Conservation (phyloP, 2,329 filamentous ascomycete genomes). For the Paracorniculantispora psalliotae region DNA sequence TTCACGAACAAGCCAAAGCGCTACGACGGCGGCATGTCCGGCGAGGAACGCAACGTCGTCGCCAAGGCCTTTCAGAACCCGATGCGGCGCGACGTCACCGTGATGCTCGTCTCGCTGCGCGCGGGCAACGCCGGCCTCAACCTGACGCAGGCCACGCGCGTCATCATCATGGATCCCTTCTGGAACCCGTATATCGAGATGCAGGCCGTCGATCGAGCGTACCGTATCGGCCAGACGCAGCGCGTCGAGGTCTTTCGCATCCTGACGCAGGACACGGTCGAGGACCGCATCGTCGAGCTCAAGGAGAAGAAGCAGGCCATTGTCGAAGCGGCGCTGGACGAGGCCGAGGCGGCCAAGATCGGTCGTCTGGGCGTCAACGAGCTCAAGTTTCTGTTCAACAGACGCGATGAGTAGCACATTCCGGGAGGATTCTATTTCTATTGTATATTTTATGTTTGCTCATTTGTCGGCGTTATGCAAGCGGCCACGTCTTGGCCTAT, state of each 20-base stretch:
- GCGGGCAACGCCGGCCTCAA: slow-evolving; percentile 85
- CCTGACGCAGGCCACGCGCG: slow-evolving; percentile 73
- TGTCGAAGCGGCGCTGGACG: slow-evolving; percentile 75
- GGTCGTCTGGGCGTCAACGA: slow-evolving; percentile 62
- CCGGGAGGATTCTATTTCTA: no score
- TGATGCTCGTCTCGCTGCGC: slow-evolving; percentile 76
- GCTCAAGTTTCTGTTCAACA: slow-evolving; percentile 62
- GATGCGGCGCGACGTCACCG: slow-evolving; percentile 49
- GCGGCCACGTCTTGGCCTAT: neutral
- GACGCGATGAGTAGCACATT: neutral
- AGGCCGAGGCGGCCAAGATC: slow-evolving; percentile 62
- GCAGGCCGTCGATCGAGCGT: slow-evolving; percentile 84
- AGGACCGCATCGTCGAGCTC: slow-evolving; percentile 76
- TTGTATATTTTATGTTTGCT: no score
- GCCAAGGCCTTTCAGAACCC: slow-evolving; percentile 63
- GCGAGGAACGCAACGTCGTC: slow-evolving; percentile 61
- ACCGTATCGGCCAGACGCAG: slow-evolving; percentile 76
- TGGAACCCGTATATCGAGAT: slow-evolving; percentile 94
- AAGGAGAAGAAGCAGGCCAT: slow-evolving; percentile 74
- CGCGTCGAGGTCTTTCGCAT: slow-evolving; percentile 77
- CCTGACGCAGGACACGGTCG: slow-evolving; percentile 71
- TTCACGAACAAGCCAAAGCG: slow-evolving; percentile 59
- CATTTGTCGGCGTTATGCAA: neutral
- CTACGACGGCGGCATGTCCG: slow-evolving; percentile 77
- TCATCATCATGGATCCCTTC: slow-evolving; percentile 89